A percentile compares a stretch with the other conserved stretches of the same genome.
These are phyloP conservation scores for Musa balbisiana DNA, from an alignment of 202 grass and related monocot species.

Conservation along the genomic window DNA sequence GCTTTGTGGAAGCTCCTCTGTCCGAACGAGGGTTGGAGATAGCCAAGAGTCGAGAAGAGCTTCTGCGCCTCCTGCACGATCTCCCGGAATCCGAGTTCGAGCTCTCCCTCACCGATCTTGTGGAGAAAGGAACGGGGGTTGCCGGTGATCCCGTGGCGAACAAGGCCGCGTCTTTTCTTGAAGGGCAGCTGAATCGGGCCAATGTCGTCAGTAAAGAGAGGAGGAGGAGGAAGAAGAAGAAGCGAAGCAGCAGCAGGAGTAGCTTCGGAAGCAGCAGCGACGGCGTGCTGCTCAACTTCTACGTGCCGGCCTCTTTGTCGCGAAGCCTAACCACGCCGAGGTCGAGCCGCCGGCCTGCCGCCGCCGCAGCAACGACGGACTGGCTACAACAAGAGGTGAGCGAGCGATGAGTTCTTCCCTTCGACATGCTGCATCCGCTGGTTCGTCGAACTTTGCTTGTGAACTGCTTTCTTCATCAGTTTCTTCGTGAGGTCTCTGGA, in stretches of 20 bases:
- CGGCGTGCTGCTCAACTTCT: conserved; percentile 75
- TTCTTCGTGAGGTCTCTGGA: not conserved
- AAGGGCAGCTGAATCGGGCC: not conserved
- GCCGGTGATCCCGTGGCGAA: not conserved
- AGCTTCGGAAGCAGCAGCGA: conserved; percentile 30
- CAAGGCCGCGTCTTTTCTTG: not conserved
- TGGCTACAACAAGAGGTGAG: not conserved
- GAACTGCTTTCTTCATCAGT: not conserved
- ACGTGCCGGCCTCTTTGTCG: conserved; percentile 42
- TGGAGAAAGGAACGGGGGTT: conserved; percentile 1
- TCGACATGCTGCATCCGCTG: not conserved
- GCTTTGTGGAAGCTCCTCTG: conserved; percentile 14
- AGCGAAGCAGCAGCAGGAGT: conserved; percentile 25
- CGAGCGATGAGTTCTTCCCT: not conserved
- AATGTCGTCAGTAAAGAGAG: not conserved
- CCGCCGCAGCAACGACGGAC: not conserved
- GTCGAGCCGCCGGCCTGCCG: conserved; percentile 4
- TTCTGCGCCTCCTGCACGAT: conserved; percentile 36
- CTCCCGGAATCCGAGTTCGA: conserved; percentile 33
- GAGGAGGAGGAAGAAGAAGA: conserved; percentile 7
- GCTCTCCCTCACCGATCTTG: conserved; percentile 49
- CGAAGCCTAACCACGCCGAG: conserved; percentile 49
- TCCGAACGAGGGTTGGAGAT: conserved; percentile 25
- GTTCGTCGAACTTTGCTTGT: not conserved
- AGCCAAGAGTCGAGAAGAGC: conserved; percentile 38